Conservation (phyloP, 345 rosid species). For the Eucalyptus curtisii region DNA sequence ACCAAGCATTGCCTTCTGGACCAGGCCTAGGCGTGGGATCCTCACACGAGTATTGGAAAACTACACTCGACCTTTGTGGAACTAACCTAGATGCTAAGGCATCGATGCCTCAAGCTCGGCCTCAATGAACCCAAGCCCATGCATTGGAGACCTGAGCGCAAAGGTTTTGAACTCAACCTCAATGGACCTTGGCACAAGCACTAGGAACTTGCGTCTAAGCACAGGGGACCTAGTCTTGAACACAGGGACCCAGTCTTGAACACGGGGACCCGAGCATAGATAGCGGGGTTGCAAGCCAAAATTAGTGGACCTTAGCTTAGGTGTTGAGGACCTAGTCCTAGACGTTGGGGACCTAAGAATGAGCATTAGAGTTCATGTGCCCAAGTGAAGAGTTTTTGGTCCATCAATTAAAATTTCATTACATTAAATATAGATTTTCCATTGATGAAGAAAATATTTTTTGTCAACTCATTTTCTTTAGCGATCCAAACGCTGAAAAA, state of each 20-base stretch:
- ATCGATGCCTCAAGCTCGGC: background rate
- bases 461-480: too few relatives aligned
- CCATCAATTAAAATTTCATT: background rate
- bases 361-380: background rate
- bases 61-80: background rate
- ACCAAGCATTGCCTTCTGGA: background rate
- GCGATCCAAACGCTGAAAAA: too few relatives aligned
- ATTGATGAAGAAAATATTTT: too few relatives aligned
- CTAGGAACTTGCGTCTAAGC: background rate
- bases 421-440: too few relatives aligned
- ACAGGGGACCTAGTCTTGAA: background rate
- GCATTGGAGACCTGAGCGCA: background rate
- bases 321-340: background rate
- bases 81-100: accelerated
- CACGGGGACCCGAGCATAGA: background rate
- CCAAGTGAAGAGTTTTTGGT: background rate
- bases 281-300: accelerated
- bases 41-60: background rate
- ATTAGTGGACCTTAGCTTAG: background rate
- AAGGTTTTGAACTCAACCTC: background rate
- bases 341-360: background rate
- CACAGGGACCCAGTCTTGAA: background rate
- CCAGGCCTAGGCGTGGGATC: background rate
- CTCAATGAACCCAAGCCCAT: background rate
- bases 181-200: background rate